Evolutionary conservation across 2,329 filamentous ascomycete species (phyloP).

Genomic region (Cordyceps cateniannulata): DNA sequence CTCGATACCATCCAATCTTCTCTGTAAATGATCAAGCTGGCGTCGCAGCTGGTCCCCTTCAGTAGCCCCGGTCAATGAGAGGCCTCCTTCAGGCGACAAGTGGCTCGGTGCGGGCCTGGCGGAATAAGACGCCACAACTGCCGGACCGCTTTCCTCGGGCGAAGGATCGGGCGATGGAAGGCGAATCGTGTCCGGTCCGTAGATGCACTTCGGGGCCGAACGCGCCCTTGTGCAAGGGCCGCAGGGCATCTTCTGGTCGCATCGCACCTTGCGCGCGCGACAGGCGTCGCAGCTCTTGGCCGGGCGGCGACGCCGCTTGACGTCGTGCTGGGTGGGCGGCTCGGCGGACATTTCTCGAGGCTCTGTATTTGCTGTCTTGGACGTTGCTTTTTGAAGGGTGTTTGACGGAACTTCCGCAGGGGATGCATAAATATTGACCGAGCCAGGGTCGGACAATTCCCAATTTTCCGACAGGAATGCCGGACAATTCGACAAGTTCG

Average conservation of each 20-base stretch:
- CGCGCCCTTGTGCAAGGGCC: constrained; percentile 1
- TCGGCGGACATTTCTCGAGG: too few relatives aligned
- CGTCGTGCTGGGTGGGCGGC: not conserved
- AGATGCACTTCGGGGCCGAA: constrained; percentile 2
- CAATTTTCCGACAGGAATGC: too few relatives aligned
- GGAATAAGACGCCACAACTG: not conserved
- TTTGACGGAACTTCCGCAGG: too few relatives aligned
- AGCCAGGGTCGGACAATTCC: too few relatives aligned
- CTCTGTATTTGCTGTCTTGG: too few relatives aligned
- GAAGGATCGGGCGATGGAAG: not conserved
- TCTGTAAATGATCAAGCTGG: not conserved
- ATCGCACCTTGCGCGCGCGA: constrained; percentile 8
- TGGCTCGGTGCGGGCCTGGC: not conserved
- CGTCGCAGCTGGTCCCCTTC: not conserved
- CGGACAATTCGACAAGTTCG: too few relatives aligned
- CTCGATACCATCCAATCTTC: not conserved
- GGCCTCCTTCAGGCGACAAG: not conserved
- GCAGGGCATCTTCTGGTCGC: constrained; percentile 6
- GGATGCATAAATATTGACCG: too few relatives aligned
- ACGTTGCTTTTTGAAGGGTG: too few relatives aligned
- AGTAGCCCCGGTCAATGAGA: not conserved
- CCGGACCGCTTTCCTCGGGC: not conserved
- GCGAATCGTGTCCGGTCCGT: not conserved
- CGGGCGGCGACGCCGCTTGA: constrained; percentile 7
- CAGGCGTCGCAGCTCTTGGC: constrained; percentile 12